These are phyloP conservation scores for Pyrus pyrifolia DNA, from an alignment of 306 rosid species.

Conservation along the genomic window DNA sequence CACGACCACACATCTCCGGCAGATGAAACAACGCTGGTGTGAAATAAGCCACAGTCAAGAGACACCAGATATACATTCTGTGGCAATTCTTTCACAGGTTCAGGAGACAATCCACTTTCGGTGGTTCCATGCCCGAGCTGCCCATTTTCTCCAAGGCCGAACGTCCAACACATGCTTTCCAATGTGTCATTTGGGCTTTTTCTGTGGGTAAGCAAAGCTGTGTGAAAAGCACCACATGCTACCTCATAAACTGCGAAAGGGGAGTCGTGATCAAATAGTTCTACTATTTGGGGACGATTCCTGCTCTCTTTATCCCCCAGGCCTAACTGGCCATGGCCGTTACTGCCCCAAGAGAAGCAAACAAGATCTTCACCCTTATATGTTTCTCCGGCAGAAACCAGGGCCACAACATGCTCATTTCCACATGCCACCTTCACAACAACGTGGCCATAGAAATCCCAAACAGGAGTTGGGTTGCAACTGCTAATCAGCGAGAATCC, in stretches of 20 bases:
- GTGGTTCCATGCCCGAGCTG: conserved; percentile 92
- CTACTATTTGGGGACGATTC: conserved; percentile 48
- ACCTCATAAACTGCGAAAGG: conserved; percentile 51
- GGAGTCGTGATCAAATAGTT: conserved; percentile 41
- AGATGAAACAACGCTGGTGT: conserved; percentile 74
- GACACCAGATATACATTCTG: conserved; percentile 33
- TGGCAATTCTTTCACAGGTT: conserved; percentile 60
- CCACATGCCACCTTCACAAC: conserved; percentile 94
- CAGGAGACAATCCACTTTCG: conserved; percentile 42
- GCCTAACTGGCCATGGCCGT: conserved; percentile 80
- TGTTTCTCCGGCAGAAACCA: conserved; percentile 54
- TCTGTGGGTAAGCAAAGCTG: conserved; percentile 69
- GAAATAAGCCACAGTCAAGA: conserved; percentile 82
- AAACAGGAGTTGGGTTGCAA: conserved; percentile 66
- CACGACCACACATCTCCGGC: conserved; percentile 87
- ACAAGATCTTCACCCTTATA: conserved; percentile 46
- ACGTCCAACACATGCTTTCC: conserved; percentile 71
- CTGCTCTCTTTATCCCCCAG: conserved; percentile 67
- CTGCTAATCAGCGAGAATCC: conserved; percentile 41
- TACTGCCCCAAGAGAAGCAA: conserved; percentile 86
- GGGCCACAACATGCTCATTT: conserved; percentile 67
- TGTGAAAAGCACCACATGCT: conserved; percentile 90
- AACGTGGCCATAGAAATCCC: conserved; percentile 60
- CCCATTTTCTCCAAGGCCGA: conserved; percentile 88
- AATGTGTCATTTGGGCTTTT: conserved; percentile 35